phyloP scores from a whole-genome alignment of 306 rosid species.

The Herpetospermum pedunculosum region DNA sequence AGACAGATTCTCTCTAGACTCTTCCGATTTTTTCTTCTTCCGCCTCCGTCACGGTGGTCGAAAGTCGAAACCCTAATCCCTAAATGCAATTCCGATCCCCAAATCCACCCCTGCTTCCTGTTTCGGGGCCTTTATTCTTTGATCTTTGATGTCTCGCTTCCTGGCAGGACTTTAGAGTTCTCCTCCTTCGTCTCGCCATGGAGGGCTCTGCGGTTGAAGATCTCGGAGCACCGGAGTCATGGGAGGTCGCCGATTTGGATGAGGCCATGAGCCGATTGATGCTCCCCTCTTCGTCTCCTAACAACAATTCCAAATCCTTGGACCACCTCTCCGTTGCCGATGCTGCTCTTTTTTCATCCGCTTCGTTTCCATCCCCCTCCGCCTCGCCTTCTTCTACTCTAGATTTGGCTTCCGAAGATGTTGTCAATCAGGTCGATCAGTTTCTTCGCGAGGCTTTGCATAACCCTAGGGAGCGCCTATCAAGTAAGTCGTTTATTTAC shows the following conservation, averaged over 20 bases:
- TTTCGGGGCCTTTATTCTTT: neutral
- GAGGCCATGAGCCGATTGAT: constrained; percentile 67
- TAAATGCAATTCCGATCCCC: constrained; percentile 16
- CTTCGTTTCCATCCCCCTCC: constrained; percentile 18
- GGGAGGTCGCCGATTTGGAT: constrained; percentile 91
- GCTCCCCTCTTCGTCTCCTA: constrained; percentile 42
- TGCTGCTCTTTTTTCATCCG: neutral
- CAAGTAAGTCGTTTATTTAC: constrained; percentile 34
- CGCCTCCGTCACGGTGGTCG: neutral
- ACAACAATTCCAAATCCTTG: constrained; percentile 26
- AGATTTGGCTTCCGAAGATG: constrained; percentile 41
- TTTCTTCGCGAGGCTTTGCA: constrained; percentile 91
- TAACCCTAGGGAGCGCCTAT: constrained; percentile 90
- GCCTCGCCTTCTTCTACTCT: constrained; percentile 8
- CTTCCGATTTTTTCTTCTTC: neutral
- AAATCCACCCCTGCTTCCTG: constrained; percentile 8
- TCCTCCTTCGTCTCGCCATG: constrained; percentile 30
- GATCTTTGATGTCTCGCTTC: neutral
- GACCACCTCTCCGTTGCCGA: constrained; percentile 5
- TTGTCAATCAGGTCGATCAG: constrained; percentile 63
- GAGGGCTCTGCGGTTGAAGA: constrained; percentile 86
- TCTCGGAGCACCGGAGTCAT: constrained; percentile 89
- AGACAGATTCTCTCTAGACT: constrained; percentile 37
- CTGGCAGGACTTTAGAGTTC: neutral
- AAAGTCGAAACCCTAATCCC: constrained; percentile 5